Evolutionary conservation across 2,329 filamentous ascomycete genomes (phyloP), one percentile per base, ranked within the genome.

Genomic region (Epichloe typhina): DNA sequence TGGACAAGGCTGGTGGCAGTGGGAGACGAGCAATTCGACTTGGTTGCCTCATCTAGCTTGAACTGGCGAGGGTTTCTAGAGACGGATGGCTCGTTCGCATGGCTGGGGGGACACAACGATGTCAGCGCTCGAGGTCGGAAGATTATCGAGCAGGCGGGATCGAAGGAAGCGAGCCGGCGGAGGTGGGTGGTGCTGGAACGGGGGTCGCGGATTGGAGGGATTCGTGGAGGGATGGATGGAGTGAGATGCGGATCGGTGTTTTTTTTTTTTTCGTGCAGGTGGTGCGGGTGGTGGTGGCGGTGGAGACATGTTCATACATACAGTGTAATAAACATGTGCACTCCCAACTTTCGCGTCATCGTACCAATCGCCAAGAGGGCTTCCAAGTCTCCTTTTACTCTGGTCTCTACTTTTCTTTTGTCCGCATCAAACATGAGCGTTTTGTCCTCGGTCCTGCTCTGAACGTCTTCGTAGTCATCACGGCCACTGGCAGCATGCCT

Each of bases 41-140:
- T 44, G 47, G 50, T 45, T 54, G 53, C 52, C 55, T 57, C 58
- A 59, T 59, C 53, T 57, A 56, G 55, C 54, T 56, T 47, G 53
- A 51, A 44, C 48, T 50, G 39, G 51, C 41, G 23, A 50, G 52
- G 41, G 40, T 52, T 42, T 53, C 41, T 50, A 44, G 39, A 54
- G 52, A 53, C 43, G 46, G 51, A 50, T 45, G 52, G 54, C 51
- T 53, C 43, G 52, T 56, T 56, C 35, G 56, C 58, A 60, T 60
- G 56, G 57, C 57, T 50, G 31, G 50, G 45, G 37, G 48, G 31
- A 11, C 12, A 42, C 17, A 6, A 39, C 41, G 35, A 45, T 33
- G 35, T 39, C 41, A 33, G n/a, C 48, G 48, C 23, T 33, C 47
- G 41, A 11, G 23, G n/a, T 6, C 35, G 15, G 31, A 19, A 12